Base-by-base conservation (phyloP, 352 stramenopile genomes). In the Pseudoperonospora humuli region DNA sequence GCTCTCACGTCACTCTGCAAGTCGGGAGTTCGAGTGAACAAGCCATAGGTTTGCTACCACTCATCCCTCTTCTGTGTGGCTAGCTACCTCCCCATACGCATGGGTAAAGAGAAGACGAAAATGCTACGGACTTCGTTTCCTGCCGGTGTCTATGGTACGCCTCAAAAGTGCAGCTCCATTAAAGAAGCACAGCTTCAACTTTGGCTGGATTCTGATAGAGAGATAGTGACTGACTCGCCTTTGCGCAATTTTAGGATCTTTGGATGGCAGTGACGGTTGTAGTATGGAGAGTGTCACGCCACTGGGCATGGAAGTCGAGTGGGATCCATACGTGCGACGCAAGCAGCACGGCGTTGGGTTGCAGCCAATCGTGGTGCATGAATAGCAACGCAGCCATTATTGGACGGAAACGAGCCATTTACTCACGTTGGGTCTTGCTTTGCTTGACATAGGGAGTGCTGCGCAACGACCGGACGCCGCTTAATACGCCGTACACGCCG, bases 401-500 rank as follows among this genome's bases (percentile, higher is more conserved):
- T 14, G 39, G 32, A 35, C 4, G 7, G 8, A 37, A 39, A 10
- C 1, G 10, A 39, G 14, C 3, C 2, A 19, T 45, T 14, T 24
- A 39, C 21, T 59, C 11, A 61, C 33, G 18, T 45, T 33, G 17
- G 18, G 3, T 9, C n/a, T 39, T 15, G 5, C 7, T 36, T 25
- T 13, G 19, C 15, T 23, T 47, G 17, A 38, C 43, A 21, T 40
- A 86, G 73, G 61, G 71, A 29, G 69, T 81, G 45, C 20, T 76
- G 18, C 71, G 78, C 7, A 88, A 85, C 23, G 74, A 87, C 50
- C 61, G 74, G 15, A 90, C 78, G 54, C 78, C 78, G 36, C 56
- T 90, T 5, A 90, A 90, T 45, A 90, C 78, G 37, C 78, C 78
- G 39, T 90, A 84, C 50, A 90, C 78, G n/a, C 78, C 78, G 25